Base-by-base conservation (phyloP, 1,284 basidiomycete species). In the Melampsora americana region DNA sequence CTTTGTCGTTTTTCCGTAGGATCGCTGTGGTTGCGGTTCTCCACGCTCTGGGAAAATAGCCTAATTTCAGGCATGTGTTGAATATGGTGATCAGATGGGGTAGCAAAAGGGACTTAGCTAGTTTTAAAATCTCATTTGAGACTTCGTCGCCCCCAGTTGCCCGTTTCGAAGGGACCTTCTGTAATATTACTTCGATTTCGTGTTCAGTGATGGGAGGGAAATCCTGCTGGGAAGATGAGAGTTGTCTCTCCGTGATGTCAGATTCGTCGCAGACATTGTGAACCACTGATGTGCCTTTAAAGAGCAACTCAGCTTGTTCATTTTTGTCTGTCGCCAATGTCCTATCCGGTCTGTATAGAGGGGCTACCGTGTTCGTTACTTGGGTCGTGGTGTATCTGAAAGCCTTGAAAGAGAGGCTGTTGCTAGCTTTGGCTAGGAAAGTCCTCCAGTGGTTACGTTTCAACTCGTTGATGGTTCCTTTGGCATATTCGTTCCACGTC, bases 81-180 rank as follows among this genome's bases (percentile, higher is more conserved):
- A 23, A 50, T 1, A 50, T 30, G 4, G 11, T n/a, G 1, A 44
- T 28, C 1, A 68, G 48, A 14, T 20, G 0, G 26, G 26, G 35
- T 35, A 35, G 3, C 4, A 56, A 12, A 28, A 3, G 3, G 3
- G 66, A 14, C 48, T 46, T 1, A 32, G 56, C 32, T 11, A 20
- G 32, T 16, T 32, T 16, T 18, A 46, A 0, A 18, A 26, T 1
- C 12, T 56, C 28, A 12, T 67, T 67, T 7, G 23, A 5, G 4
- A 67, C 53, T n/a, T 23, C 66, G n/a, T 65, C 62, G 32, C 46
- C 53, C 28, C 66, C 66, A n/a, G 44, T 32, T 20, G 66, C 66
- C 26, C 50, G 48, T 35, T 35, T 48, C 3, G 66, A 5, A 1
- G 2, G 2, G 23, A 68, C 39, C 12, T 32, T 53, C 3, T 5